Conservation (phyloP, 371 early-diverging fungal species). For the Mortierella sp. region DNA sequence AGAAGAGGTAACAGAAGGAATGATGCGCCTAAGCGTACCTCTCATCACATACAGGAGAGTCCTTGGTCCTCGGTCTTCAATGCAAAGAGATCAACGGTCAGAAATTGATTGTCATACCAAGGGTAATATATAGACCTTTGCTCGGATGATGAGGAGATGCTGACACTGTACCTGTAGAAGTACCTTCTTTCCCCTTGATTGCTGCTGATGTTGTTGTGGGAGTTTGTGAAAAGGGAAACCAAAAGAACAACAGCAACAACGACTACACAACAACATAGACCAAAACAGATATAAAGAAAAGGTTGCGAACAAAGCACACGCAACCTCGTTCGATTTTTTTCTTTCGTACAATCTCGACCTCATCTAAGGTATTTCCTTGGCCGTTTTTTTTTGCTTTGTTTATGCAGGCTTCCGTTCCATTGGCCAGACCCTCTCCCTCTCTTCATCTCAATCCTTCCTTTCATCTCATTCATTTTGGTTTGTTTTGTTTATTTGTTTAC, state of each 20-base stretch:
- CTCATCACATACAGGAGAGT: neutral
- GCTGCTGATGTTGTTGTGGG: neutral
- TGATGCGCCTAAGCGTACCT: neutral
- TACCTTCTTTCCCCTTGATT: neutral
- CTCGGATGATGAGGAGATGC: too few species aligned
- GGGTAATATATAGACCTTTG: neutral
- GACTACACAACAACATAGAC: neutral
- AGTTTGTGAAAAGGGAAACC: neutral
- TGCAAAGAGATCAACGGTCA: constrained; percentile 5
- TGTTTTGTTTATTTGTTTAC: neutral
- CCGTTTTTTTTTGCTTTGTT: neutral
- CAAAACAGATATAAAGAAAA: neutral
- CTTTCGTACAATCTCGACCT: neutral
- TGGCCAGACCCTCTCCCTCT: neutral
- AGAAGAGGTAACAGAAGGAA: neutral
- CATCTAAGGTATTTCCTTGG: neutral
- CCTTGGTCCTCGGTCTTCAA: neutral
- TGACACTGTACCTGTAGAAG: neutral
- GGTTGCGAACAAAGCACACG: neutral
- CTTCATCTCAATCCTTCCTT: neutral
- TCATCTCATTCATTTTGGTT: neutral
- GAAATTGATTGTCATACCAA: constrained; percentile 2
- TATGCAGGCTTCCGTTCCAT: constrained; percentile 8
- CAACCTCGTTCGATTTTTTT: neutral
- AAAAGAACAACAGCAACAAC: neutral